Percentiles rank a stretch among this genome's conserved stretches.
Evolutionary conservation across 129 eudicot genomes (phyloP).

Genomic region (Flaveria ramosissima): DNA sequence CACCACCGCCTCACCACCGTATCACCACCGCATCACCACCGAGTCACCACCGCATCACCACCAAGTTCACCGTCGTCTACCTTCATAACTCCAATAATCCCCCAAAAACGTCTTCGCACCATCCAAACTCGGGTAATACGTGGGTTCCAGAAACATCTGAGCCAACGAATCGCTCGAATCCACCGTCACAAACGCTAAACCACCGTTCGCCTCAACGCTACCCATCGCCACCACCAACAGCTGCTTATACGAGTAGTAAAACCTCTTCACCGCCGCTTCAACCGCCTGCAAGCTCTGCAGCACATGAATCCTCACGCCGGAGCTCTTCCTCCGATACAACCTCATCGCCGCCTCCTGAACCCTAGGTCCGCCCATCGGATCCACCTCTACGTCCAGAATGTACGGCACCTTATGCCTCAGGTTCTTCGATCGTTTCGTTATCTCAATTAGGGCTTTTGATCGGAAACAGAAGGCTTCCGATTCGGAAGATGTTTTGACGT

Average conservation of each 20-base stretch:
- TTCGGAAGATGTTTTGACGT: constrained; percentile 51
- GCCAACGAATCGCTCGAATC: constrained; percentile 63
- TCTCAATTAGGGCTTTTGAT: constrained; percentile 53
- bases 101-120: constrained; percentile 92
- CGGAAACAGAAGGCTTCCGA: constrained; percentile 73
- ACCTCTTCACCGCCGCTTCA: constrained; percentile 77
- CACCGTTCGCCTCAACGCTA: constrained; percentile 71
- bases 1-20: no score
- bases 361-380: constrained; percentile 89
- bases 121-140: constrained; percentile 94
- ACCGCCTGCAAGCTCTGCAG: constrained; percentile 78
- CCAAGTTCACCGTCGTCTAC: constrained; percentile 12
- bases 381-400: constrained; percentile 78
- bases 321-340: constrained; percentile 52
- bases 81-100: constrained; percentile 60
- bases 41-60: constrained; percentile 13
- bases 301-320: constrained; percentile 56
- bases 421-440: constrained; percentile 61
- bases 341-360: constrained; percentile 86
- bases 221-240: constrained; percentile 70
- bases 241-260: constrained; percentile 71
- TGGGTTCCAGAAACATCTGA: constrained; percentile 67
- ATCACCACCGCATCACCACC: not conserved
- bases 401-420: constrained; percentile 77
- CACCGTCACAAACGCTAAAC: constrained; percentile 35